phyloP scores from a whole-genome alignment of 768 basidiomycete genomes.

The Auriscalpium microsporum region DNA sequence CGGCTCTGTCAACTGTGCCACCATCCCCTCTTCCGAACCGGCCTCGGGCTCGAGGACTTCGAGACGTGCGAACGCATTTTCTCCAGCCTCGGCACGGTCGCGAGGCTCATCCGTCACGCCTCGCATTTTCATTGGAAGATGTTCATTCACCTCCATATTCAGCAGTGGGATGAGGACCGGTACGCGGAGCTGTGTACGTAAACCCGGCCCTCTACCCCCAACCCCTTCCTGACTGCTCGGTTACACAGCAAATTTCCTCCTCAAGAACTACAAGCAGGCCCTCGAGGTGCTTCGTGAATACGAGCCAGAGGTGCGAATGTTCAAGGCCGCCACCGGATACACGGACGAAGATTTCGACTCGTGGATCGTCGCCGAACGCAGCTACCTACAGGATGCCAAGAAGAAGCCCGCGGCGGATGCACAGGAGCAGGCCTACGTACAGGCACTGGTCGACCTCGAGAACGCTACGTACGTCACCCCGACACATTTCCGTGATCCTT shows the following conservation, averaged over 20 bases:
- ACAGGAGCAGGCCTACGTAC: neutral
- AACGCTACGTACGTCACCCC: neutral
- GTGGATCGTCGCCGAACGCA: neutral
- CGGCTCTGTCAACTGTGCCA: neutral
- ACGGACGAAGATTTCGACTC: neutral
- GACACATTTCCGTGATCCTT: neutral
- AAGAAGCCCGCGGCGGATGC: neutral
- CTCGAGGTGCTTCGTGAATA: neutral
- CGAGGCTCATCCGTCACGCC: neutral
- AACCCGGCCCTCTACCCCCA: too few species aligned
- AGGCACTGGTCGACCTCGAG: neutral
- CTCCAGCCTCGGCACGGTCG: neutral
- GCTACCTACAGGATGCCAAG: neutral
- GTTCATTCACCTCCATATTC: neutral
- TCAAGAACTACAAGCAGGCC: neutral
- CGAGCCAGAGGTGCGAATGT: neutral
- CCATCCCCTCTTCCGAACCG: neutral
- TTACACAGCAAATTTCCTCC: neutral
- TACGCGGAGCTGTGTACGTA: neutral
- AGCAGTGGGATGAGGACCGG: neutral
- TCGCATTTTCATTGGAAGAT: neutral
- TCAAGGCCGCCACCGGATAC: neutral
- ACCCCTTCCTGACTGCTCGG: too few species aligned
- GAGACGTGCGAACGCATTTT: neutral
- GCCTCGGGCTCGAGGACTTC: neutral